Percentiles rank a stretch among this genome's conserved stretches.
These are phyloP conservation scores for Fusarium sp. DNA, from an alignment of 2,329 filamentous ascomycete species.

Conservation along the genomic window DNA sequence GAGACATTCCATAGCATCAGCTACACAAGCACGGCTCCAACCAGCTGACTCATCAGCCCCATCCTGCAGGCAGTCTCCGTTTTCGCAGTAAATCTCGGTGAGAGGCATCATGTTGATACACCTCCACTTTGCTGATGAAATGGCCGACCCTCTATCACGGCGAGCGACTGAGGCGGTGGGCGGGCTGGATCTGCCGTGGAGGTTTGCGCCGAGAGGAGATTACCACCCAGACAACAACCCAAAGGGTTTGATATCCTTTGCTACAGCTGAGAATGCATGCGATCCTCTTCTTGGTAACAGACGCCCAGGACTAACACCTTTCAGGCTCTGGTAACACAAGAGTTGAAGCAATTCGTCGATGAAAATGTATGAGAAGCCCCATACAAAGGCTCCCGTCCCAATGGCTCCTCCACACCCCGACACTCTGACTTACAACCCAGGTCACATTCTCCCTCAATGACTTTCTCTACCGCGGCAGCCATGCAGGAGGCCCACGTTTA, in stretches of 20 bases:
- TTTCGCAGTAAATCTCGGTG: not conserved
- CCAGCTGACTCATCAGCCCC: slow-evolving; percentile 34
- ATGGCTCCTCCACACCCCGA: not conserved
- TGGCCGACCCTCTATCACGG: slow-evolving; percentile 34
- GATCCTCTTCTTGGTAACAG: not conserved
- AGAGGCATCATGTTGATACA: slow-evolving; percentile 23
- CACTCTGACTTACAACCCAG: slow-evolving; percentile 3
- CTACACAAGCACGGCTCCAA: not conserved
- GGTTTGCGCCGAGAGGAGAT: slow-evolving; percentile 46
- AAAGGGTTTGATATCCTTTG: slow-evolving; percentile 60
- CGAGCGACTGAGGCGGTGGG: slow-evolving; percentile 41
- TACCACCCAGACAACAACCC: slow-evolving; percentile 55
- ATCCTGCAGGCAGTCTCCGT: not conserved
- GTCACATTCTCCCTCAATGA: slow-evolving; percentile 45
- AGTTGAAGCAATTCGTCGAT: slow-evolving; percentile 45
- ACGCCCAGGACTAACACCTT: not conserved
- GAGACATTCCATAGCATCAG: not conserved
- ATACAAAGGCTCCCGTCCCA: not conserved
- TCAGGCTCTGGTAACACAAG: slow-evolving; percentile 55
- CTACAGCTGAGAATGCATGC: slow-evolving; percentile 60
- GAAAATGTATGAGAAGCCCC: slow-evolving; percentile 44
- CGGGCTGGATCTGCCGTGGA: slow-evolving; percentile 47
- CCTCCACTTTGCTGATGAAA: slow-evolving; percentile 17
- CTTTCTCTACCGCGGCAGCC: slow-evolving; percentile 53
- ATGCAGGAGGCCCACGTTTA: slow-evolving; percentile 51